phyloP scores from a whole-genome alignment of 2,329 filamentous ascomycete genomes.

The Fusarium longipes region DNA sequence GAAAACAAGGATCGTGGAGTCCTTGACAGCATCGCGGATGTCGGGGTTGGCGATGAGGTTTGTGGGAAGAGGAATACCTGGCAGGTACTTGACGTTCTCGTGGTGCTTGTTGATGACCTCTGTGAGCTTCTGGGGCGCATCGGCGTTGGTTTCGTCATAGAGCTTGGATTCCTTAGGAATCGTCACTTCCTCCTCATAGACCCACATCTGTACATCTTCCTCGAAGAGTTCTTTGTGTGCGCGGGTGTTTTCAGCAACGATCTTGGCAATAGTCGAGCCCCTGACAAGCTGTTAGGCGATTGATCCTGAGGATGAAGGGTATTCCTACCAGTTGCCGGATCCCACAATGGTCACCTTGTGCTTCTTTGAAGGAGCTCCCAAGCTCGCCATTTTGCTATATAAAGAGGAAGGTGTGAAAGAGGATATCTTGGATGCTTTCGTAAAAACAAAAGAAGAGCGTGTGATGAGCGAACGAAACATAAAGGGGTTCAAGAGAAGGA shows the following conservation, averaged over 20 bases:
- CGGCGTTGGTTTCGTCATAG: constrained; percentile 72
- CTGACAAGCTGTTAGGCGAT: constrained; percentile 56
- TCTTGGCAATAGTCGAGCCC: constrained; percentile 98
- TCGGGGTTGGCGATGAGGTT: constrained; percentile 90
- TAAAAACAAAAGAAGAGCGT: constrained; percentile 27
- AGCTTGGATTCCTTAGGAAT: constrained; percentile 77
- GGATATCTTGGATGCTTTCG: constrained; percentile 27
- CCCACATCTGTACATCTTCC: constrained; percentile 96
- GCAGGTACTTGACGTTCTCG: constrained; percentile 98
- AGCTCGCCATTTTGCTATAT: constrained; percentile 50
- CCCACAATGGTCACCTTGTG: constrained; percentile 95
- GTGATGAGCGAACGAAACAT: constrained; percentile 43
- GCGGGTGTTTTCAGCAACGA: constrained; percentile 90
- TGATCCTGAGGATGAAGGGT: not conserved
- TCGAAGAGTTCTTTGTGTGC: constrained; percentile 85
- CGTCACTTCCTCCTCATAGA: constrained; percentile 90
- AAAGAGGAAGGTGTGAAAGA: constrained; percentile 35
- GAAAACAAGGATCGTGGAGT: constrained; percentile 91
- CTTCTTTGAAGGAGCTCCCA: constrained; percentile 71
- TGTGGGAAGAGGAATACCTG: constrained; percentile 81
- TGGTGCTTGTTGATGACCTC: constrained; percentile 89
- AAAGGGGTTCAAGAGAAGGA: constrained; percentile 1
- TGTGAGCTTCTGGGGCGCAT: constrained; percentile 86
- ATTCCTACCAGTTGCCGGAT: constrained; percentile 88
- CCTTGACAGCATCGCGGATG: constrained; percentile 80